These are phyloP conservation scores for Aspergillus egyptiacus DNA, from an alignment of 495 filamentous ascomycete genomes.

Conservation along the genomic window DNA sequence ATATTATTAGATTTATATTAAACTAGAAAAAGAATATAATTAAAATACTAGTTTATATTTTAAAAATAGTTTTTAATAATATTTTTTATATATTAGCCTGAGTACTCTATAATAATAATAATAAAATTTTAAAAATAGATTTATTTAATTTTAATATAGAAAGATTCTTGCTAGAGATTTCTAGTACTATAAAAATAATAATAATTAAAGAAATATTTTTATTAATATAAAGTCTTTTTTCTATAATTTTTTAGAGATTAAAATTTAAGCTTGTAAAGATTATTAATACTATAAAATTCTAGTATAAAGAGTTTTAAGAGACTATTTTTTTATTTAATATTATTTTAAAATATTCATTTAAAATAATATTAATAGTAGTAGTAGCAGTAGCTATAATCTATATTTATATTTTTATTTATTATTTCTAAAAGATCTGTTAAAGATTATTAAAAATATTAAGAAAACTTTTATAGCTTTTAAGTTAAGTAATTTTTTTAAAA, in stretches of 20 bases:
- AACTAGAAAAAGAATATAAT: too few species aligned
- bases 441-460: background rate
- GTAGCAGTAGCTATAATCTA: background rate
- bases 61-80: background rate
- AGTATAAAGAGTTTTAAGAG: background rate
- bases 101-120: conserved; percentile 17
- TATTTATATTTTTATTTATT: background rate
- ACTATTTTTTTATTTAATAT: conserved; percentile 8
- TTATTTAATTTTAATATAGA: too few species aligned
- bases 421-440: background rate
- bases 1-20: background rate
- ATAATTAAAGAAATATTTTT: too few species aligned
- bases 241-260: too few species aligned
- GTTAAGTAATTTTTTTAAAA: conserved; percentile 5
- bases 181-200: too few species aligned
- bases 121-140: conserved; percentile 7
- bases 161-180: too few species aligned
- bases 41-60: conserved; percentile 5
- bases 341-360: conserved; percentile 5
- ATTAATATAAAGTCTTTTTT: conserved; percentile 6
- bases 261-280: conserved; percentile 3
- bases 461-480: background rate
- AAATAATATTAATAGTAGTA: background rate
- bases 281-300: background rate
- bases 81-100: conserved; percentile 9